Evolutionary conservation across 257 asterid genomes (phyloP), one percentile per base, ranked within the genome.

Genomic region (Fraxinus excelsior): DNA sequence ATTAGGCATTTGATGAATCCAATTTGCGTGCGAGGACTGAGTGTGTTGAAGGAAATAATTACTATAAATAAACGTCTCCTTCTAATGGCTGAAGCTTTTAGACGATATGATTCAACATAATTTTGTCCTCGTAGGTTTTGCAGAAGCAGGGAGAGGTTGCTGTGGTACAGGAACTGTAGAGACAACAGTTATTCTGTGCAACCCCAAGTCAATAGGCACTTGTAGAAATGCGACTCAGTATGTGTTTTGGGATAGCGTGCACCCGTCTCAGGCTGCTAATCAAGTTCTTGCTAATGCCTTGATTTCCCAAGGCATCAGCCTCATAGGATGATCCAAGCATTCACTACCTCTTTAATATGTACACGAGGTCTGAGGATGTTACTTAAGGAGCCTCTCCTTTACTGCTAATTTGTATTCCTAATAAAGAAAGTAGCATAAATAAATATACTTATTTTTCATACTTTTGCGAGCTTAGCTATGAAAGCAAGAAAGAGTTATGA

Each of bases 171-270:
- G 98, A 25, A 87, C 88, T 0, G 87, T 96, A 11, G 99, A 91
- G 78, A 91, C 94, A 56, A 93, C 98, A 0, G 31, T 81, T 1
- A 53, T 96, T 19, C 76, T 96, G 80, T 96, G 99, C 91, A 91
- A 93, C 72, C 87, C 91, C 0, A 88, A 85, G 49, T 90, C 99
- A 21, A 67, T 75, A 0, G 97, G 99, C 32, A 91, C 96, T 13
- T 96, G 98, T 74, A 79, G 80, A 78, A 94, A 96, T 72, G 90
- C 97, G 1, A 77, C 92, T 8, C 83, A 92, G 77, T 91, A 80
- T 70, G 99, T 96, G 85, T 96, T 96, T 56, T 96, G 97, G 97
- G 99, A 96, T 84, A 85, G 95, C 56, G 99, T 93, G 25, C 99
- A 96, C 86, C 98, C 99, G 0, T 89, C 99, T 70, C 84, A 96